Evolutionary conservation across 2,329 filamentous ascomycete genomes (phyloP).

Genomic region (Cytospora schulzeri): DNA sequence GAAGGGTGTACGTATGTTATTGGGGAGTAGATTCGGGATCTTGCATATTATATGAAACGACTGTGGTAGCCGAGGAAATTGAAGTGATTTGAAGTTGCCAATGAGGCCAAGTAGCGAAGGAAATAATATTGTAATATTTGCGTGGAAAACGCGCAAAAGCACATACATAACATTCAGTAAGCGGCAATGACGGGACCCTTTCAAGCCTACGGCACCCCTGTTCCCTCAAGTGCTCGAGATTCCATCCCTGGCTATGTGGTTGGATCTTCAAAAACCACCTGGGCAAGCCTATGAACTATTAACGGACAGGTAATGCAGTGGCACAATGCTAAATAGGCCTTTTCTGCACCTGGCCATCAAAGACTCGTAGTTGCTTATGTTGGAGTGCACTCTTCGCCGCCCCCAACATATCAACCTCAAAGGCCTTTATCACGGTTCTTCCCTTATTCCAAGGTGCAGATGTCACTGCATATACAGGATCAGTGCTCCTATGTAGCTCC

Average conservation of each 20-base stretch:
- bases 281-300: too few relatives aligned
- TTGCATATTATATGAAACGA: background rate
- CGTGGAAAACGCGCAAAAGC: too few relatives aligned
- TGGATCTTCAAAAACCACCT: too few relatives aligned
- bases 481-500: background rate
- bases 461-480: background rate
- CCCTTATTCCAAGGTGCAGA: background rate
- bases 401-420: background rate
- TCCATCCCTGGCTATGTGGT: too few relatives aligned
- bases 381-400: background rate
- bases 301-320: background rate
- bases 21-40: conserved; percentile 48
- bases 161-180: too few relatives aligned
- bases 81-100: too few relatives aligned
- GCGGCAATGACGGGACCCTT: too few relatives aligned
- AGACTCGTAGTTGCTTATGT: background rate
- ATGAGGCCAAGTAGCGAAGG: too few relatives aligned
- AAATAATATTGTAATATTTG: too few relatives aligned
- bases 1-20: conserved; percentile 70
- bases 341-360: background rate
- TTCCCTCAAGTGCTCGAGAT: too few relatives aligned
- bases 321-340: background rate
- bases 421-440: background rate
- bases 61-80: too few relatives aligned
- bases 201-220: too few relatives aligned